Evolutionary conservation across 441 rosid genomes (phyloP).

Genomic region (Aleurites moluccanus): DNA sequence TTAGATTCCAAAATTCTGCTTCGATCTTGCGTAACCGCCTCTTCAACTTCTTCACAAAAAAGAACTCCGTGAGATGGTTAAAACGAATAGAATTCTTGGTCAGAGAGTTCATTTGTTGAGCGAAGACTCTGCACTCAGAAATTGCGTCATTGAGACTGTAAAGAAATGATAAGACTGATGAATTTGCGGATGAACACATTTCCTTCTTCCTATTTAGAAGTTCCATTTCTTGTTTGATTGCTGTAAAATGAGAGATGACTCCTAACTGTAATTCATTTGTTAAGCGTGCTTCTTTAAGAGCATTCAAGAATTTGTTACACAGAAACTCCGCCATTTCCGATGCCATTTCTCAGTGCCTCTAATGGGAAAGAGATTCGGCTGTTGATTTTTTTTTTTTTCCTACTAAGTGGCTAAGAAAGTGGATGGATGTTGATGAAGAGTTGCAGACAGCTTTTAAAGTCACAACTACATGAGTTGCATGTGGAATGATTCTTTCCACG

Average conservation of each 20-base stretch:
- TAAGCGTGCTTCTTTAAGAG: background rate
- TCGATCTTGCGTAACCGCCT: too few relatives aligned
- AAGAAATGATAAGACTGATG: background rate
- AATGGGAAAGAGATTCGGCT: background rate
- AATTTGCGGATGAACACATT: background rate
- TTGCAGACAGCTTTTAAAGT: too few relatives aligned
- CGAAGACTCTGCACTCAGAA: conserved; percentile 9
- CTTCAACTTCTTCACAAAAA: background rate
- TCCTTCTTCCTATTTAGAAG: background rate
- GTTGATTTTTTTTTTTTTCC: too few relatives aligned
- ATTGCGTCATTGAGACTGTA: conserved; percentile 2
- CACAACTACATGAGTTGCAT: too few relatives aligned
- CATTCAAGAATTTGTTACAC: background rate
- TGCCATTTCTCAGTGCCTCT: background rate
- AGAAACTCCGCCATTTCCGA: conserved; percentile 8
- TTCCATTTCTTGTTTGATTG: background rate
- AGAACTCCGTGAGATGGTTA: background rate
- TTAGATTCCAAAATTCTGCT: too few relatives aligned
- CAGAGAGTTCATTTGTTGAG: background rate
- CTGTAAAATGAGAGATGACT: background rate
- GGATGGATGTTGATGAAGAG: too few relatives aligned
- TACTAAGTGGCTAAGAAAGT: too few relatives aligned
- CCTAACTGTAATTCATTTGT: background rate
- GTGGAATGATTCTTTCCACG: too few relatives aligned
- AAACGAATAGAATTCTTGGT: background rate